Conservation (phyloP, 2,329 filamentous ascomycete species). For the Fusarium praegraminearum region DNA sequence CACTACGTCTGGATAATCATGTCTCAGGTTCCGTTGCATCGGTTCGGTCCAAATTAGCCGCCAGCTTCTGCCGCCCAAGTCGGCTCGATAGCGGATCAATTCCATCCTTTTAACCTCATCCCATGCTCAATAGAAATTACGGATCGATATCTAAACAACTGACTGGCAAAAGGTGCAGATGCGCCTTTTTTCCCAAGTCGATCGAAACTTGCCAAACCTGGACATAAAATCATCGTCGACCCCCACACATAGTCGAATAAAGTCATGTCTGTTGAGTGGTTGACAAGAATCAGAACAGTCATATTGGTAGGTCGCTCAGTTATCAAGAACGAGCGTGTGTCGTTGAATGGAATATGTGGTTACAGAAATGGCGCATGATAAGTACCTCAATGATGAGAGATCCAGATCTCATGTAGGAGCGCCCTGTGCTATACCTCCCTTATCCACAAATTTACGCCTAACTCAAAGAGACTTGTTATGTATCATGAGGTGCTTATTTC, state of each 20-base stretch:
- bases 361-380: not conserved
- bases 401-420: not conserved
- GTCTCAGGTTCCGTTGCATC: slow-evolving; percentile 16
- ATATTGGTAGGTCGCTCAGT: not conserved
- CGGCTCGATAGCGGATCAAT: slow-evolving; percentile 25
- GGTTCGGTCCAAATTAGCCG: slow-evolving; percentile 30
- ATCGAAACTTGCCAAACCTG: slow-evolving; percentile 33
- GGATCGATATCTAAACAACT: slow-evolving; percentile 17
- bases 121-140: slow-evolving; percentile 26
- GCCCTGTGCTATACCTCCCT: not conserved
- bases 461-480: not conserved
- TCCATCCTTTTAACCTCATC: slow-evolving; percentile 22
- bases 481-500: not conserved
- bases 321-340: not conserved
- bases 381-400: not conserved
- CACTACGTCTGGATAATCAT: slow-evolving; percentile 16
- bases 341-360: not conserved
- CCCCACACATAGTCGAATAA: slow-evolving; percentile 35
- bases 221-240: slow-evolving; percentile 22
- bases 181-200: slow-evolving; percentile 25
- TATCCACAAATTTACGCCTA: not conserved
- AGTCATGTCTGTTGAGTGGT: not conserved
- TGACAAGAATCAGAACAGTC: too few species aligned
- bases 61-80: slow-evolving; percentile 32
- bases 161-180: slow-evolving; percentile 15